Percentiles rank a stretch among this genome's conserved stretches.
These are phyloP conservation scores for Micromonas pusilla DNA, from an alignment of 139 green algal genomes.

Conservation along the genomic window DNA sequence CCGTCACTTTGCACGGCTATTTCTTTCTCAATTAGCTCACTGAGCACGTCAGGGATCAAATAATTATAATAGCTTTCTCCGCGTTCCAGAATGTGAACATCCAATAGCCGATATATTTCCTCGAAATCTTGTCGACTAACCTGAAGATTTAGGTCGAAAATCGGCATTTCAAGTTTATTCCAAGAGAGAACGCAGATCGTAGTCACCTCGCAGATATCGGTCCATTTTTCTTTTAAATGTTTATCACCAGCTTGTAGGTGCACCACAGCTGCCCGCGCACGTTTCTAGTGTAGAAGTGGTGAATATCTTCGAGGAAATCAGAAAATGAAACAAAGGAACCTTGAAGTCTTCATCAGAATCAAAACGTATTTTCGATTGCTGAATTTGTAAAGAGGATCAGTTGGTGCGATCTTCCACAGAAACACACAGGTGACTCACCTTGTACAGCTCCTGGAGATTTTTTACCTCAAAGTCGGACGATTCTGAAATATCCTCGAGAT, in stretches of 20 bases:
- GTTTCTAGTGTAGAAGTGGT: too few relatives aligned
- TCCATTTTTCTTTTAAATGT: slow-evolving; percentile 65
- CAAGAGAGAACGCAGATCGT: too few relatives aligned
- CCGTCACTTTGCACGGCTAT: slow-evolving; percentile 73
- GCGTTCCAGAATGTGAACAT: slow-evolving; percentile 71
- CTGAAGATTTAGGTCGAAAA: too few relatives aligned
- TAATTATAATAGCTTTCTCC: slow-evolving; percentile 98
- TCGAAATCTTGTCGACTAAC: slow-evolving; percentile 82
- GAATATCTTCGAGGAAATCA: too few relatives aligned
- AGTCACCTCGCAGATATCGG: slow-evolving; percentile 81
- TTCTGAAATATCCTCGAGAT: slow-evolving; percentile 37
- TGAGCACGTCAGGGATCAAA: slow-evolving; percentile 65
- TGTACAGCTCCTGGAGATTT: slow-evolving; percentile 54
- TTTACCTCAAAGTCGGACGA: slow-evolving; percentile 22
- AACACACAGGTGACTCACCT: slow-evolving; percentile 12
- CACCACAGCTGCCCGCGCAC: slow-evolving; percentile 72
- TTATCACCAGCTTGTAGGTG: slow-evolving; percentile 72
- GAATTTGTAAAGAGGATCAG: neutral
- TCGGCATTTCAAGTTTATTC: too few relatives aligned
- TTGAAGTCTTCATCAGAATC: slow-evolving; percentile 97
- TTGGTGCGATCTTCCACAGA: too few relatives aligned
- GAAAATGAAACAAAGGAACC: too few relatives aligned
- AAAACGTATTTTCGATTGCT: slow-evolving; percentile 77
- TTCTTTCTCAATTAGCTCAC: slow-evolving; percentile 59
- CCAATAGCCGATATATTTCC: slow-evolving; percentile 75